Base-by-base conservation (phyloP, 768 basidiomycete genomes). In the Leccinum disarticulatum region DNA sequence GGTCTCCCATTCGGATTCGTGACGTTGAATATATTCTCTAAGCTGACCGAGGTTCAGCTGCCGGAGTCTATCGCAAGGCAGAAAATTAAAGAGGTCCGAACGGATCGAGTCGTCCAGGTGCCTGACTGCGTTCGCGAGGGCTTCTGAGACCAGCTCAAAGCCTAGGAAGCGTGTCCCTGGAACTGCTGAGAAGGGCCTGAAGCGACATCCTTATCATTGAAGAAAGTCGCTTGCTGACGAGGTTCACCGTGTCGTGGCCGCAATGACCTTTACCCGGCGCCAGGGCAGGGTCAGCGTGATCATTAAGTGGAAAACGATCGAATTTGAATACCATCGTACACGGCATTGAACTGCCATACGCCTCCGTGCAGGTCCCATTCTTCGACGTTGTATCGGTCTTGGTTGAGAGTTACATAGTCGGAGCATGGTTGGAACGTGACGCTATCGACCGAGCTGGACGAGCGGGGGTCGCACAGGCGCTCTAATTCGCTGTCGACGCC, bases 161-260 rank as follows among this genome's bases (percentile, higher is more conserved):
- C 66, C 22, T 63, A 2, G 71, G 63, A 9, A 65, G 33, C 25
- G 66, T 54, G 54, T 56, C 60, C 41, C 63, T 62, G 41, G 62
- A 57, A 38, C 69, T 66, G 57, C 66, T 66, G 55, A 77, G 68
- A 53, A 71, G 71, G 38, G 71, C 65, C 43, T 75, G 76, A 55
- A 83, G 74, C 56, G 76, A 73, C 56, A 61, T 67, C 61, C 66
- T 76, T 53, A 83, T 67, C 64, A 77, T 71, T n/a, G 61, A 62
- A 19, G 82, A 79, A 7, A 83, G 74, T 31, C 68, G 70, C 60
- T 69, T 69, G 54, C 73, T 73, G 50, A 76, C 77, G 55, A 79
- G 75, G 62, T 81, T 76, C 27, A 81, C 82, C 5, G 80, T 80
- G 41, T 80, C 71, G 61, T 78, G 75, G 58, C 81, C 80, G 51